These are phyloP conservation scores for Ogataea paraovalis DNA, from an alignment of 805 yeast genomes.

Conservation along the genomic window DNA sequence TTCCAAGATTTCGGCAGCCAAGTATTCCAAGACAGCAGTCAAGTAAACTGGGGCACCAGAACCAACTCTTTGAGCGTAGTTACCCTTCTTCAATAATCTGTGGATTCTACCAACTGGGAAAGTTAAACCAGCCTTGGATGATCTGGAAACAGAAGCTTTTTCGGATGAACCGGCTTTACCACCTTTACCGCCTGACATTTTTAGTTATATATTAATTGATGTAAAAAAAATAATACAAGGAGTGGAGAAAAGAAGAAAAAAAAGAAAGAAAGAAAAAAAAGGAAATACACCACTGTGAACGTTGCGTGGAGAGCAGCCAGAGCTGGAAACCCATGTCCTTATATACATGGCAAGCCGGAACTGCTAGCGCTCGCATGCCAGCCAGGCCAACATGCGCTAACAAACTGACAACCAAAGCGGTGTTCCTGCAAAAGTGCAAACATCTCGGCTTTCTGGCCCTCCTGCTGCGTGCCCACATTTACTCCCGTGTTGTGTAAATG, in stretches of 20 bases:
- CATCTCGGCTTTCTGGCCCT: background rate
- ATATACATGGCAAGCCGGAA: background rate
- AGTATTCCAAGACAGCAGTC: constrained; percentile 94
- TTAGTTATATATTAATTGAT: constrained; percentile 10
- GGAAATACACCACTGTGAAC: background rate
- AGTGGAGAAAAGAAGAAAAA: background rate
- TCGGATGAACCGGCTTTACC: constrained; percentile 94
- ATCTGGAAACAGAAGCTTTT: constrained; percentile 96
- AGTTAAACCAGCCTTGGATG: constrained; percentile 96
- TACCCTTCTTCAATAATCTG: constrained; percentile 93
- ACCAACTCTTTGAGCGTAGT: constrained; percentile 98
- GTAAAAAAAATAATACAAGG: constrained; percentile 6
- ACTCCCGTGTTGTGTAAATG: background rate
- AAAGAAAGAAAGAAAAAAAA: background rate
- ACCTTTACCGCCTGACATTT: constrained; percentile 71
- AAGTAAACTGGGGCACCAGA: constrained; percentile 99
- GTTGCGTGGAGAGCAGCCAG: background rate
- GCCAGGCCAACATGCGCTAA: background rate
- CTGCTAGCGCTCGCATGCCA: background rate
- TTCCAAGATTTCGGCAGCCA: constrained; percentile 97
- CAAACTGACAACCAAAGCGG: background rate
- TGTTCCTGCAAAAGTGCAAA: background rate
- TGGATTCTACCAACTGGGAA: constrained; percentile 99
- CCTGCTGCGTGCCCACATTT: background rate
- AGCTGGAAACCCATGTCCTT: background rate